Conservation (phyloP, 139 green algal species). For the Closterium sp. region DNA sequence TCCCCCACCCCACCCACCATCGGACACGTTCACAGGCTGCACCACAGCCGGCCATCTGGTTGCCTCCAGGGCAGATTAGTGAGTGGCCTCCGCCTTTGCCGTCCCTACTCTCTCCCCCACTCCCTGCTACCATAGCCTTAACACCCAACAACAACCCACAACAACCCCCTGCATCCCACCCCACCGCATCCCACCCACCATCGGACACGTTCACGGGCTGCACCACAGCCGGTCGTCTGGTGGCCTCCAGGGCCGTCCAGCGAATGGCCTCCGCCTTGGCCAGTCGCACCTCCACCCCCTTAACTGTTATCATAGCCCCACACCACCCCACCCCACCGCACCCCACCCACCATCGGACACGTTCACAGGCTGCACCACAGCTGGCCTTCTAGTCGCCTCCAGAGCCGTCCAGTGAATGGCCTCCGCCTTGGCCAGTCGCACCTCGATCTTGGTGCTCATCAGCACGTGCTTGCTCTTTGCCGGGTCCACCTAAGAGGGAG, state of each 20-base stretch:
- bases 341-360: conserved; percentile 21
- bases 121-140: too few species aligned
- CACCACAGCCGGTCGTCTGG: background rate
- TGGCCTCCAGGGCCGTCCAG: conserved; percentile 35
- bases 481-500: conserved; percentile 20
- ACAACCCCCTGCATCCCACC: background rate
- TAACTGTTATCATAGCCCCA: too few species aligned
- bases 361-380: conserved; percentile 22
- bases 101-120: conserved; percentile 17
- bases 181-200: background rate
- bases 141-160: too few species aligned
- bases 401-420: conserved; percentile 29
- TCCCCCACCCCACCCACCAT: background rate
- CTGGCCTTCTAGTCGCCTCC: background rate
- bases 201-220: conserved; percentile 35
- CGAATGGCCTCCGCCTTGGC: conserved; percentile 28
- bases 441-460: conserved; percentile 45
- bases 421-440: conserved; percentile 38
- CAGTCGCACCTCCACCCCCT: conserved; percentile 46
- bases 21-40: conserved; percentile 30
- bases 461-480: conserved; percentile 16
- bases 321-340: background rate
- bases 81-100: conserved; percentile 21
- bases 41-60: background rate
- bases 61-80: conserved; percentile 36